These are phyloP conservation scores for Linderniella brevidens DNA, from an alignment of 257 asterid genomes.

Conservation along the genomic window DNA sequence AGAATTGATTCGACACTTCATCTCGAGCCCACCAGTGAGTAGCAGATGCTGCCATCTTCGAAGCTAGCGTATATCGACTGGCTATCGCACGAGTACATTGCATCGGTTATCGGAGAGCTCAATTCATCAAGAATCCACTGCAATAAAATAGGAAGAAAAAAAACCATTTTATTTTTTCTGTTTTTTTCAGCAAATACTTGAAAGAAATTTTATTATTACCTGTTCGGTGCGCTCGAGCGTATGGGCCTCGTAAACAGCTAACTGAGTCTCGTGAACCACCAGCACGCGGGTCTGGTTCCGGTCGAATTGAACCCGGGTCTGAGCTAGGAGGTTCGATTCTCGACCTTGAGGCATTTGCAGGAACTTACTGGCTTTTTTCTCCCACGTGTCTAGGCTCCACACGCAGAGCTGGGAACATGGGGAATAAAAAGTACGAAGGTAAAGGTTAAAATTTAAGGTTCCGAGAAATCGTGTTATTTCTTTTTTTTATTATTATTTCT, in stretches of 20 bases:
- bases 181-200: too few relatives aligned
- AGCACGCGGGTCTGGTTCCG: conserved; percentile 47
- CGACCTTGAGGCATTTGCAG: conserved; percentile 29
- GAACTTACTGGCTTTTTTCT: conserved; percentile 25
- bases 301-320: conserved; percentile 47
- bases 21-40: conserved; percentile 24
- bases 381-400: conserved; percentile 55
- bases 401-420: conserved; percentile 28
- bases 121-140: too few relatives aligned
- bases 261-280: conserved; percentile 41
- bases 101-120: conserved; percentile 32
- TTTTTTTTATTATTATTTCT: neutral
- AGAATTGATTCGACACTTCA: conserved; percentile 37
- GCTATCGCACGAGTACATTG: conserved; percentile 55
- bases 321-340: conserved; percentile 22
- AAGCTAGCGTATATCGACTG: conserved; percentile 33
- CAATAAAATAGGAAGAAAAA: too few relatives aligned
- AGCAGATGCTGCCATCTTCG: conserved; percentile 34
- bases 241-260: conserved; percentile 39
- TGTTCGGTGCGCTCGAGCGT: conserved; percentile 39
- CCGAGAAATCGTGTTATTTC: too few relatives aligned
- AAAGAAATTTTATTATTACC: conserved; percentile 20
- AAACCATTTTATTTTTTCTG: too few relatives aligned
- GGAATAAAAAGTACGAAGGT: neutral
- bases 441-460: too few relatives aligned